Conservation (phyloP, 1,139 yeast species). For the Hyphopichia pseudoburtonii region DNA sequence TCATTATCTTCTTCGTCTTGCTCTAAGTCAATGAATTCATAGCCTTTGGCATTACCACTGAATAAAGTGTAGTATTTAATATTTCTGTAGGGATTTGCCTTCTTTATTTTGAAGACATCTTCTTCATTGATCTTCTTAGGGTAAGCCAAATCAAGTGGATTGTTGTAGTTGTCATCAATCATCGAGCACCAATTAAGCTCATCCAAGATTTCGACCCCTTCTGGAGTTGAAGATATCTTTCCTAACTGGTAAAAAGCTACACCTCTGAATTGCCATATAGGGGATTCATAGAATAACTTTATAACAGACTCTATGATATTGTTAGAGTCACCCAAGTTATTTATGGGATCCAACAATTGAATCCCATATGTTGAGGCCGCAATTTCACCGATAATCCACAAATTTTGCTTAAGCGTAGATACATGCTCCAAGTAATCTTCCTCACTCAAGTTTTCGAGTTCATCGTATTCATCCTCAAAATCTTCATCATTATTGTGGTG, state of each 20-base stretch:
- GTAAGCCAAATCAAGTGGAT: constrained; percentile 57
- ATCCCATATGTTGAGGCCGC: constrained; percentile 72
- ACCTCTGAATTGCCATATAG: constrained; percentile 66
- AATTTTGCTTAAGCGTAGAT: constrained; percentile 59
- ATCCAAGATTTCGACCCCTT: constrained; percentile 85
- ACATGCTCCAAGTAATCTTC: constrained; percentile 5
- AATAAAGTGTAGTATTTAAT: constrained; percentile 30
- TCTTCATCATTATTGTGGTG: too few relatives aligned
- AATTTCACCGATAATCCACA: constrained; percentile 88
- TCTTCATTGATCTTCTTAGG: constrained; percentile 32
- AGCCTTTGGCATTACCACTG: constrained; percentile 13
- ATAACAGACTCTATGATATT: constrained; percentile 44
- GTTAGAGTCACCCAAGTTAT: constrained; percentile 53
- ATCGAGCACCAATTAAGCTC: constrained; percentile 76
- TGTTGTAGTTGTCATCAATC: constrained; percentile 44
- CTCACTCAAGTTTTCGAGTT: constrained; percentile 3
- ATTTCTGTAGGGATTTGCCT: constrained; percentile 33
- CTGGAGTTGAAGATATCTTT: constrained; percentile 65
- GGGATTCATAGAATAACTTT: constrained; percentile 39
- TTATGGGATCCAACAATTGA: constrained; percentile 59
- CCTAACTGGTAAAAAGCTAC: constrained; percentile 81
- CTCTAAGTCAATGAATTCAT: constrained; percentile 8
- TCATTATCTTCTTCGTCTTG: constrained; percentile 12
- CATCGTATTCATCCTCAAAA: neutral
- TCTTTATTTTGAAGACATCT: constrained; percentile 23